Evolutionary conservation across 2,329 filamentous ascomycete species (phyloP).

Genomic region (Nigrospora oryzae): DNA sequence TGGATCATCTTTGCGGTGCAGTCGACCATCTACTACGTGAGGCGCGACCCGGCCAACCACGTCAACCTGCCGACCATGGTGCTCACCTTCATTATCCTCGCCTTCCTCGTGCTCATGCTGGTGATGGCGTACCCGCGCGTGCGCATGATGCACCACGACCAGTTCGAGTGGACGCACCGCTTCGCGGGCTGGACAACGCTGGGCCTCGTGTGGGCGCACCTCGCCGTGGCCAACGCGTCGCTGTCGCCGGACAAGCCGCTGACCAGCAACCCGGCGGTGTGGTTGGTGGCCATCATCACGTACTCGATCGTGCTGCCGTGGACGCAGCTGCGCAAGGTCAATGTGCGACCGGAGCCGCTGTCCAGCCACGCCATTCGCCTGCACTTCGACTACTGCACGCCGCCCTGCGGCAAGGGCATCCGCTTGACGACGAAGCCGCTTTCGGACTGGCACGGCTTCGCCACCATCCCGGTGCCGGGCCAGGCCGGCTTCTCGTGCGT

Average conservation of each 20-base stretch:
- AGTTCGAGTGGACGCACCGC: conserved; percentile 64
- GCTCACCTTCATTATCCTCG: conserved; percentile 46
- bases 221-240: conserved; percentile 11
- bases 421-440: conserved; percentile 57
- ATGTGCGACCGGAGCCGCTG: conserved; percentile 55
- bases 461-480: conserved; percentile 46
- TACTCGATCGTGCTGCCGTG: conserved; percentile 63
- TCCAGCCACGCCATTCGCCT: conserved; percentile 67
- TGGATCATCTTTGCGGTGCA: conserved; percentile 29
- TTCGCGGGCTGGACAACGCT: conserved; percentile 64
- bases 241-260: conserved; percentile 14
- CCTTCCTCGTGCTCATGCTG: conserved; percentile 49
- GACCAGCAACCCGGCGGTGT: conserved; percentile 39
- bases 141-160: conserved; percentile 55
- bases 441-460: conserved; percentile 69
- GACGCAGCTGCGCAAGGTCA: conserved; percentile 60
- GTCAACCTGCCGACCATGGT: conserved; percentile 22
- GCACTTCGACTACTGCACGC: conserved; percentile 56
- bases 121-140: conserved; percentile 55
- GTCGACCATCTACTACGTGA: conserved; percentile 16
- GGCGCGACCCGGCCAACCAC: conserved; percentile 9
- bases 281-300: conserved; percentile 60
- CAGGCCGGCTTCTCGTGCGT: conserved; percentile 57
- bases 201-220: conserved; percentile 6
- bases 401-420: conserved; percentile 46